Conservation (phyloP, 164 flowering plant genomes). For the Piper longum region DNA sequence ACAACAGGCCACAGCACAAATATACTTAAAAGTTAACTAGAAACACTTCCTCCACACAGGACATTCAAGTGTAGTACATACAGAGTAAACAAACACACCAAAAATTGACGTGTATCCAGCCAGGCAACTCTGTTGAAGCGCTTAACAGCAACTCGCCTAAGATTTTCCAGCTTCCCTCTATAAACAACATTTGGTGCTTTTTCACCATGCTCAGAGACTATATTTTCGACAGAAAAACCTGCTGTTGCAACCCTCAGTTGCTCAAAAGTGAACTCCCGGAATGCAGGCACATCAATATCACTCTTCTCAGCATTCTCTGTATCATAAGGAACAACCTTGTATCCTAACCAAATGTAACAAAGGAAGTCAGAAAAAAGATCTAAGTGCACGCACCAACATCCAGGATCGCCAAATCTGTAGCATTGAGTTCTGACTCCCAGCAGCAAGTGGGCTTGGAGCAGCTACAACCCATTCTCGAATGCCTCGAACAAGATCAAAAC, state of each 20-base stretch:
- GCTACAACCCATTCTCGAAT: slow-evolving; percentile 42
- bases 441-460: slow-evolving; percentile 47
- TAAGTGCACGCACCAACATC: slow-evolving; percentile 27
- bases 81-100: slow-evolving; percentile 24
- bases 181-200: slow-evolving; percentile 95
- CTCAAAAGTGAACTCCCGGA: slow-evolving; percentile 53
- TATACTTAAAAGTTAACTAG: neutral
- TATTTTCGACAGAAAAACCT: slow-evolving; percentile 76
- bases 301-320: slow-evolving; percentile 41
- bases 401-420: slow-evolving; percentile 27
- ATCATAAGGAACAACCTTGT: slow-evolving; percentile 4
- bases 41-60: no score
- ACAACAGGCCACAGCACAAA: neutral
- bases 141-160: slow-evolving; percentile 63
- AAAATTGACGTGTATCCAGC: slow-evolving; percentile 82
- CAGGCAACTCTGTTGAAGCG: slow-evolving; percentile 77
- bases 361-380: no score
- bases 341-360: no score
- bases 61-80: no score
- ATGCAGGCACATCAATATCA: slow-evolving; percentile 45
- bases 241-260: slow-evolving; percentile 72
- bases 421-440: slow-evolving; percentile 20
- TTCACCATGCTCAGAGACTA: slow-evolving; percentile 93
- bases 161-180: slow-evolving; percentile 74
- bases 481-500: neutral